Conservation (phyloP, 768 basidiomycete genomes). For the Suillus placidus region DNA sequence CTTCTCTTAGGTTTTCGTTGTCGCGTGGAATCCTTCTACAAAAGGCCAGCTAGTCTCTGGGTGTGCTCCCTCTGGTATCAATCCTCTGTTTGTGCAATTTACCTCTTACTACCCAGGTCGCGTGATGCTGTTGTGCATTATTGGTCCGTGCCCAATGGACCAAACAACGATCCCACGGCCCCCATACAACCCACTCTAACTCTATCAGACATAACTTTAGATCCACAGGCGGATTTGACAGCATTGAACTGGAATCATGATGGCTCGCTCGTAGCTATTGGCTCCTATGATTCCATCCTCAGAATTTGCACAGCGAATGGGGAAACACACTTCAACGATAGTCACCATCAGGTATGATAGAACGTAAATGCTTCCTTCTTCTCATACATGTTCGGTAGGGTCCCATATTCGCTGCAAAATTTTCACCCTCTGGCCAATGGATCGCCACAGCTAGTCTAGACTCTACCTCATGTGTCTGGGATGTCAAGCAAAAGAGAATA, state of each 20-base stretch:
- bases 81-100: conserved; percentile 12
- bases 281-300: conserved; percentile 74
- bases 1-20: conserved; percentile 72
- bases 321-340: conserved; percentile 61
- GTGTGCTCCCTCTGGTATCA: conserved; percentile 41
- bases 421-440: conserved; percentile 74
- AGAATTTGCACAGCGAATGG: conserved; percentile 68
- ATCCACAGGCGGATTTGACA: conserved; percentile 64
- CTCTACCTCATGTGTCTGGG: conserved; percentile 78
- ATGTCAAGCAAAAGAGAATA: conserved; percentile 62
- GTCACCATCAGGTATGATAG: conserved; percentile 62
- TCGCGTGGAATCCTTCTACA: conserved; percentile 73
- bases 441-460: conserved; percentile 79
- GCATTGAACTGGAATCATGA: conserved; percentile 77
- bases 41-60: conserved; percentile 70
- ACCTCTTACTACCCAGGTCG: conserved; percentile 48
- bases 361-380: conserved; percentile 1
- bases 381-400: conserved; percentile 51
- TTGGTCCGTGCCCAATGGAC: conserved; percentile 62
- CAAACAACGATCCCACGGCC: conserved; percentile 21
- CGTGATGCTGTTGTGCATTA: conserved; percentile 76
- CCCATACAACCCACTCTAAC: conserved; percentile 40
- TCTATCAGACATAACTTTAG: conserved; percentile 51
- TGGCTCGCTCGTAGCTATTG: conserved; percentile 74
- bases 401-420: conserved; percentile 78